These are phyloP conservation scores for Blastobotrys malaysiensis DNA, from an alignment of 1,139 yeast genomes.

Conservation along the genomic window DNA sequence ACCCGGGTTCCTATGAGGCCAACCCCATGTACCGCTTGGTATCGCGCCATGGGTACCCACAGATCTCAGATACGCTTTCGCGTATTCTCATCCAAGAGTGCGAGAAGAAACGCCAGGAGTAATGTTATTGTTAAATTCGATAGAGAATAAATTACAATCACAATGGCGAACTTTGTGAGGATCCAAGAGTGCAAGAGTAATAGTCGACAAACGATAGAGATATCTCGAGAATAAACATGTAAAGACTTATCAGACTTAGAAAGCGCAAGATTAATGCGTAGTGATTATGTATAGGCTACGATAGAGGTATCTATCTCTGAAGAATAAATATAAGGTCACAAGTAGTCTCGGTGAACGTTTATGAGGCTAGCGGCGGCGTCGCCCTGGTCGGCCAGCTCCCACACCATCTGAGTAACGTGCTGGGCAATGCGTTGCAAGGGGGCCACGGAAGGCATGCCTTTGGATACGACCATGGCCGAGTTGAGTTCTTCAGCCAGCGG, in stretches of 20 bases:
- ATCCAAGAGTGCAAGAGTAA: too few species aligned
- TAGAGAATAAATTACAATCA: too few species aligned
- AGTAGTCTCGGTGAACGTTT: slow-evolving; percentile 35
- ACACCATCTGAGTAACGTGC: slow-evolving; percentile 33
- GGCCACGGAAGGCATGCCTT: slow-evolving; percentile 36
- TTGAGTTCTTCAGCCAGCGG: slow-evolving; percentile 43
- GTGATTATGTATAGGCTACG: too few species aligned
- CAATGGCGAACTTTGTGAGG: too few species aligned
- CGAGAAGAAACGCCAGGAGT: too few species aligned
- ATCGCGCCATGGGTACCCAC: slow-evolving; percentile 51
- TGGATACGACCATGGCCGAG: slow-evolving; percentile 42
- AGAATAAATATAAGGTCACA: slow-evolving; percentile 13
- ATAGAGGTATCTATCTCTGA: neutral
- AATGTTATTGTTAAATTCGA: too few species aligned
- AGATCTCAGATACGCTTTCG: slow-evolving; percentile 50
- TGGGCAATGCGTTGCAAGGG: slow-evolving; percentile 36
- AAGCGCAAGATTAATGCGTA: too few species aligned
- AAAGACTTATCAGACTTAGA: too few species aligned
- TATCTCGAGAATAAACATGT: too few species aligned
- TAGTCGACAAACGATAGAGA: too few species aligned
- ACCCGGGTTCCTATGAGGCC: slow-evolving; percentile 50
- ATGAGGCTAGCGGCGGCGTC: slow-evolving; percentile 32
- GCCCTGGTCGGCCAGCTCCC: slow-evolving; percentile 31
- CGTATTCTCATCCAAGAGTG: slow-evolving; percentile 38
- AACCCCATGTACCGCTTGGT: slow-evolving; percentile 58